phyloP scores from a whole-genome alignment of 2,329 filamentous ascomycete genomes.

The Colletotrichum abscissum region DNA sequence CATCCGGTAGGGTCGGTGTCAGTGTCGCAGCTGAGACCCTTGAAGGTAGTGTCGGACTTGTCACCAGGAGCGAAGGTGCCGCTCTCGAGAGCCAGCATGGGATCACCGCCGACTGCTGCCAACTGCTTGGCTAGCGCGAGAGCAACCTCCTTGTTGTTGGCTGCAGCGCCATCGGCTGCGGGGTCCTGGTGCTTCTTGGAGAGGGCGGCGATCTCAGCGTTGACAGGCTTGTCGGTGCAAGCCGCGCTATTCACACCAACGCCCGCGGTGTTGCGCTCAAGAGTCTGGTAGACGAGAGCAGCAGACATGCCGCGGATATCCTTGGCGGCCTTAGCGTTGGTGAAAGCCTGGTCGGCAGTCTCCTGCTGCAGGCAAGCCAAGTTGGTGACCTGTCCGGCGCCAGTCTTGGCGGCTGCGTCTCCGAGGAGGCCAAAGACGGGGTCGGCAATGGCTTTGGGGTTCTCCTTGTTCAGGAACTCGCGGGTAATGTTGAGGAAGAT shows the following conservation, averaged over 20 bases:
- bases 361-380: slow-evolving; percentile 59
- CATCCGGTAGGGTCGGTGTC: slow-evolving; percentile 62
- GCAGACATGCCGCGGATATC: slow-evolving; percentile 65
- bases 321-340: slow-evolving; percentile 64
- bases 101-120: slow-evolving; percentile 54
- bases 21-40: slow-evolving; percentile 66
- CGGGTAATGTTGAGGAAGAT: slow-evolving; percentile 55
- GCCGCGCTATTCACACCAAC: slow-evolving; percentile 52
- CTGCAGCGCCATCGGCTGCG: slow-evolving; percentile 51
- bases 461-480: slow-evolving; percentile 54
- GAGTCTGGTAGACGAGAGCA: slow-evolving; percentile 64
- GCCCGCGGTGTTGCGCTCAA: slow-evolving; percentile 62
- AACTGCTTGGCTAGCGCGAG: slow-evolving; percentile 55
- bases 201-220: slow-evolving; percentile 58
- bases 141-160: slow-evolving; percentile 55
- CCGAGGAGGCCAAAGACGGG: slow-evolving; percentile 64
- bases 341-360: slow-evolving; percentile 69
- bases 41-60: slow-evolving; percentile 49
- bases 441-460: slow-evolving; percentile 60
- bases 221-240: slow-evolving; percentile 54
- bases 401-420: slow-evolving; percentile 57
- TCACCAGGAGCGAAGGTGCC: slow-evolving; percentile 56
- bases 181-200: slow-evolving; percentile 57
- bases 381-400: slow-evolving; percentile 49
- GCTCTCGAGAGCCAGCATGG: slow-evolving; percentile 53